Evolutionary conservation across 768 basidiomycete genomes (phyloP).

Genomic region (Lactifluus piperatus): DNA sequence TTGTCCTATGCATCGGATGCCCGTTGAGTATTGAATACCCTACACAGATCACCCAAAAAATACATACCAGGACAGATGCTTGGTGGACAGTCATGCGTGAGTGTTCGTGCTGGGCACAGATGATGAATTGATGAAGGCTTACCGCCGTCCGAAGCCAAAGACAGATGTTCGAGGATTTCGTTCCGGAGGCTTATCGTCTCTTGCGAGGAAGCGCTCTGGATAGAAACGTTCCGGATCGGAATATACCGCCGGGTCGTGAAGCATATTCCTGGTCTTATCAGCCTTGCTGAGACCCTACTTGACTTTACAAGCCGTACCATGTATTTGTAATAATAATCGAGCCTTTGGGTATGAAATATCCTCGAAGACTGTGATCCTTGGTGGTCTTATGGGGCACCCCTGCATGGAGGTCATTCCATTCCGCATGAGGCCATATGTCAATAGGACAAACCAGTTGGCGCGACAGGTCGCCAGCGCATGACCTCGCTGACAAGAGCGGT

Average conservation of each 20-base stretch:
- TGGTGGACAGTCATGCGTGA: too few species aligned
- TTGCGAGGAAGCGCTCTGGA: constrained; percentile 22
- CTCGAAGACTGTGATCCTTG: background rate
- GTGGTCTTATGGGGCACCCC: background rate
- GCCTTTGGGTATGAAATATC: constrained; percentile 28
- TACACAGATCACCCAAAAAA: too few species aligned
- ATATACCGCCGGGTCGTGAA: background rate
- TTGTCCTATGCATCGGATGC: too few species aligned
- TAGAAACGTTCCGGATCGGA: too few species aligned
- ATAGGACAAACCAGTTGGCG: constrained; percentile 5
- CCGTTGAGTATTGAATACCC: too few species aligned
- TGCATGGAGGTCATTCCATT: background rate
- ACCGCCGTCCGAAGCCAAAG: background rate
- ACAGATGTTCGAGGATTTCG: background rate
- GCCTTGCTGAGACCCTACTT: background rate
- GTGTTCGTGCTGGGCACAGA: too few species aligned
- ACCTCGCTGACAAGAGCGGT: constrained; percentile 17
- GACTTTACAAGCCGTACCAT: constrained; percentile 20
- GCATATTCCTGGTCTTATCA: background rate
- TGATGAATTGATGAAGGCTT: too few species aligned
- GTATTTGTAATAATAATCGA: constrained; percentile 29
- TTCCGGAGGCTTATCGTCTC: background rate
- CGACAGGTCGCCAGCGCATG: constrained; percentile 17
- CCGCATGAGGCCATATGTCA: background rate
- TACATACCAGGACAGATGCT: too few species aligned